Percentiles rank a stretch among this genome's conserved stretches.
Conservation (phyloP, 2,329 filamentous ascomycete species). For the Coniochaeta sp. region DNA sequence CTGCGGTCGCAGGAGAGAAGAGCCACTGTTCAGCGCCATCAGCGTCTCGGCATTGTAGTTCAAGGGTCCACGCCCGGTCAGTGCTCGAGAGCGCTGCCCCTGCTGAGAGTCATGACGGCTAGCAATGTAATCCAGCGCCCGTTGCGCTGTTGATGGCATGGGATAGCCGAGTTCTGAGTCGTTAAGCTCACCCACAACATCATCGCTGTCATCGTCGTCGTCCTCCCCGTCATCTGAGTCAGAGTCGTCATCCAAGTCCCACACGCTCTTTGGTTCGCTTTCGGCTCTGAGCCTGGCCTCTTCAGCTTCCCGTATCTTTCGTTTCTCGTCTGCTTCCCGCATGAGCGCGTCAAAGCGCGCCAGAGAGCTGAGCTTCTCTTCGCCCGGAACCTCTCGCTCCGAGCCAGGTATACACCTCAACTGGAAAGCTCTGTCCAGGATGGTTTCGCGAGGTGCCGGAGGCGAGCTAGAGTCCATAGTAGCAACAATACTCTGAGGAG, state of each 20-base stretch:
- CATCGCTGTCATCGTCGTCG: slow-evolving; percentile 30
- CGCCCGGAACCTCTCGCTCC: slow-evolving; percentile 43
- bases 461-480: slow-evolving; percentile 40
- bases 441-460: slow-evolving; percentile 52
- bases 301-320: slow-evolving; percentile 29
- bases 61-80: slow-evolving; percentile 19
- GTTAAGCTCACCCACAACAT: slow-evolving; percentile 23
- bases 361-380: slow-evolving; percentile 57
- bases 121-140: slow-evolving; percentile 42
- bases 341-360: slow-evolving; percentile 60
- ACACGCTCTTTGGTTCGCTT: slow-evolving; percentile 35
- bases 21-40: slow-evolving; percentile 20
- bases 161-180: slow-evolving; percentile 14
- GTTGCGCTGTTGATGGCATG: slow-evolving; percentile 26
- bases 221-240: slow-evolving; percentile 32
- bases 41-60: slow-evolving; percentile 26
- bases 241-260: slow-evolving; percentile 41
- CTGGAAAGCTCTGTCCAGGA: slow-evolving; percentile 60
- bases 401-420: slow-evolving; percentile 55
- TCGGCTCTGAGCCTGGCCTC: slow-evolving; percentile 11
- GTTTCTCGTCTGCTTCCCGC: slow-evolving; percentile 49
- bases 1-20: slow-evolving; percentile 38
- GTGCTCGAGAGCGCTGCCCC: slow-evolving; percentile 23
- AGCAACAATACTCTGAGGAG: slow-evolving; percentile 16
- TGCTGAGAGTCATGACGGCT: slow-evolving; percentile 27